Base-by-base conservation (phyloP, 306 rosid species). In the Cucurbita moschata region DNA sequence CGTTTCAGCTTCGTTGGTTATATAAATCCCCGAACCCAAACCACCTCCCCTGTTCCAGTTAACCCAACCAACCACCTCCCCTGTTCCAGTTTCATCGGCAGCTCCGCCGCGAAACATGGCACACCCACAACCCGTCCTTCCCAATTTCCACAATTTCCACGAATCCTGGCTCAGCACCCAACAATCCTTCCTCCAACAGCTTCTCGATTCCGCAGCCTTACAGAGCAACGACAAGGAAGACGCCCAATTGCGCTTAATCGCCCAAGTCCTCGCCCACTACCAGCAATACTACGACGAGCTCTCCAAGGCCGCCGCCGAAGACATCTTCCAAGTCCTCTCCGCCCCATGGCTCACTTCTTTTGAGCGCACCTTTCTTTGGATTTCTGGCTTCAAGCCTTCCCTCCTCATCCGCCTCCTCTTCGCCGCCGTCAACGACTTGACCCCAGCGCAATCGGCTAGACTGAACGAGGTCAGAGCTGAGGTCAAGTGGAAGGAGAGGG, bases 341-440 rank as follows among this genome's bases (percentile, higher is more conserved):
- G 72, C 83, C 0, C 80, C 82, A 0, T 88, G 90, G 88, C 71
- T 86, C 1, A 79, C 76, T 21, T 26, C 82, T 0, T 77, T 76
- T 61, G 85, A 88, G 63, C 37, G 44, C 46, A 61, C 79, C 23
- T 30, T 81, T 19, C 82, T 82, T 16, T 88, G 85, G 90, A 68
- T 82, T 11, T 82, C 66, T 0, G 87, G 83, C 26, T 81, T 77
- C 13, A 79, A 70, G 52, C 86, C 89, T 0, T 76, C 80, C 0
- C 1, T 78, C 19, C 39, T 78, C 12, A 47, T 86, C 9, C 52
- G 51, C 4, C 39, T 84, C 51, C 70, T 71, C 8, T 81, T 78
- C 13, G 62, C 60, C 51, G 60, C 19, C 0, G 69, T 76, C 2
- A n/a, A 14, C 10, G 83, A 42, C 3, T 55, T 86, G 15, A 55